A percentile compares a stretch with the other conserved stretches of the same genome.
Evolutionary conservation across 768 basidiomycete genomes (phyloP).

Genomic region (Fomitopsis pulvina): DNA sequence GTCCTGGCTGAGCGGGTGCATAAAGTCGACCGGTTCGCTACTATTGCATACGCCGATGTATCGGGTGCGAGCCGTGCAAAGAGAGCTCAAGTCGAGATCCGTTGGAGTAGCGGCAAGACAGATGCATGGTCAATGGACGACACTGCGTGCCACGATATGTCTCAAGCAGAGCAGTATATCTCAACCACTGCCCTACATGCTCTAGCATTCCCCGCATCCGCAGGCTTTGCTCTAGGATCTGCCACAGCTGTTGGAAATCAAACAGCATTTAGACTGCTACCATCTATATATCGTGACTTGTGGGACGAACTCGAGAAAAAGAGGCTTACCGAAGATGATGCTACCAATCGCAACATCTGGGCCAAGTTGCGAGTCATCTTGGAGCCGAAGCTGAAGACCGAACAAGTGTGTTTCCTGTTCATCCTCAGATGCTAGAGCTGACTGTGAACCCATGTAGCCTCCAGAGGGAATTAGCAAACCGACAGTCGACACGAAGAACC

Average conservation of each 20-base stretch:
- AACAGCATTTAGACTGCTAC: constrained; percentile 75
- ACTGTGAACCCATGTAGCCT: not conserved
- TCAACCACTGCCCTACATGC: constrained; percentile 81
- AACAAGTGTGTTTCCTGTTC: constrained; percentile 25
- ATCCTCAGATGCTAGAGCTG: not conserved
- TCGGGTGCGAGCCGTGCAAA: constrained; percentile 71
- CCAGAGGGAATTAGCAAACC: not conserved
- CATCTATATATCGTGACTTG: constrained; percentile 76
- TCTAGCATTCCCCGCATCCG: constrained; percentile 55
- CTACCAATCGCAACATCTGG: constrained; percentile 66
- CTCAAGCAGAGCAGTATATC: constrained; percentile 87
- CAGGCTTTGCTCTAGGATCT: constrained; percentile 56
- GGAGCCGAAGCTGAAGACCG: constrained; percentile 46
- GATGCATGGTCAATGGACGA: constrained; percentile 80
- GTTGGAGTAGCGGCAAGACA: constrained; percentile 59
- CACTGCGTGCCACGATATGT: constrained; percentile 69
- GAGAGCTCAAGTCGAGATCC: constrained; percentile 63
- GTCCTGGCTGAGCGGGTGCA: constrained; percentile 62
- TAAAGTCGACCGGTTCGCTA: constrained; percentile 70
- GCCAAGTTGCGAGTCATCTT: constrained; percentile 55
- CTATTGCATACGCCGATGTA: constrained; percentile 56
- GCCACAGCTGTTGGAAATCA: constrained; percentile 38
- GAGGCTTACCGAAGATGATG: constrained; percentile 55
- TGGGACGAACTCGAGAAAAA: constrained; percentile 83
- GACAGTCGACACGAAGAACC: not conserved